A percentile compares a stretch with the other conserved stretches of the same genome.
Conservation (phyloP, 169 alveolate species). For the Plasmodium vivax region DNA sequence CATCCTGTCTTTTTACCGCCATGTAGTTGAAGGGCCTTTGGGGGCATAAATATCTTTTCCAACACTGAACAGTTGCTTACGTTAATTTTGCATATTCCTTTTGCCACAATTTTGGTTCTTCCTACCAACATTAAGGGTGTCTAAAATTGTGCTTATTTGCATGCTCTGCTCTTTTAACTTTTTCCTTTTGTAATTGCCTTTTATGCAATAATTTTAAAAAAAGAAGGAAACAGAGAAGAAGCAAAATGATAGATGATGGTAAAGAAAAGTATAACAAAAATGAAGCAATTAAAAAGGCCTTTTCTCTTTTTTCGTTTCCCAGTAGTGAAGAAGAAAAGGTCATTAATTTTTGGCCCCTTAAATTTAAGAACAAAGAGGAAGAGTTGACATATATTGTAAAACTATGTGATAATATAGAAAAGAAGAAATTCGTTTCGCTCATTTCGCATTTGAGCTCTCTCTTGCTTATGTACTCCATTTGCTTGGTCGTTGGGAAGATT, state of each 20-base stretch:
- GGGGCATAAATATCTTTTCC: neutral
- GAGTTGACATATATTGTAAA: constrained; percentile 22
- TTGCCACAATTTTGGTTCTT: neutral
- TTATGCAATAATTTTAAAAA: neutral
- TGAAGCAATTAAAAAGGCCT: constrained; percentile 35
- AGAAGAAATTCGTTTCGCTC: constrained; percentile 38
- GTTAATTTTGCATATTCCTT: neutral
- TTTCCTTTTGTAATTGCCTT: neutral
- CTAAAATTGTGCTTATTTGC: constrained; percentile 1
- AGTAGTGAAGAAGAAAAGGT: constrained; percentile 46
- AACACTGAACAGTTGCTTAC: neutral
- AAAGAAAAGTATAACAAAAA: constrained; percentile 16
- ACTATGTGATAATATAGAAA: constrained; percentile 56
- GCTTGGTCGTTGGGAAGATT: constrained; percentile 55
- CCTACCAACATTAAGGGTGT: neutral
- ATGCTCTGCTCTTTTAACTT: neutral
- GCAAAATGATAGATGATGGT: constrained; percentile 17
- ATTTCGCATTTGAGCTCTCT: constrained; percentile 52
- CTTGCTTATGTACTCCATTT: constrained; percentile 53
- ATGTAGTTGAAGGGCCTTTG: neutral
- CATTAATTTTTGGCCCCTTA: constrained; percentile 58
- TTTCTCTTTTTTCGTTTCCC: constrained; percentile 65
- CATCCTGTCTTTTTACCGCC: neutral
- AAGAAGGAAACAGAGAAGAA: neutral
- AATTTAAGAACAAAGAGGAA: constrained; percentile 60